phyloP scores from a whole-genome alignment of 2,329 filamentous ascomycete genomes.

The Bimuria novae-zelandiae region DNA sequence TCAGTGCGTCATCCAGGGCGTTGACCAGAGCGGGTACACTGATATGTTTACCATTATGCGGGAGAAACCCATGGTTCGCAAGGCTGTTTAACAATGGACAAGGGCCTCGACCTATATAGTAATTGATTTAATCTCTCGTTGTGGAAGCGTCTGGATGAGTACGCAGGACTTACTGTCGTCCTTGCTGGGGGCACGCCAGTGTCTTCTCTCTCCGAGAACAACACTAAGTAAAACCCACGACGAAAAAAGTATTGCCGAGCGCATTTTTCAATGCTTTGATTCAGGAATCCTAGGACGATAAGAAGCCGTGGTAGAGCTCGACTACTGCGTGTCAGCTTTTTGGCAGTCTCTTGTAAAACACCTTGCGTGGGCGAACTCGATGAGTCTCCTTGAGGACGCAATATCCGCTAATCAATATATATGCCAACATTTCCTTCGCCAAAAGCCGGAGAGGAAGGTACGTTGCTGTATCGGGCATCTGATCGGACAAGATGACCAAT shows the following conservation, averaged over 20 bases:
- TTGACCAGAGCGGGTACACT: background rate
- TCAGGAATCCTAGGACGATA: no score
- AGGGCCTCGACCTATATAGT: background rate
- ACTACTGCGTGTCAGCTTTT: no score
- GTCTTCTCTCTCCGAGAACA: background rate
- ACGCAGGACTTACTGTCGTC: background rate
- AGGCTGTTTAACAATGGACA: background rate
- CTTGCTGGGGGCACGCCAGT: background rate
- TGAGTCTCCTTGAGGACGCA: no score
- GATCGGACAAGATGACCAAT: no score
- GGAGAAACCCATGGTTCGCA: background rate
- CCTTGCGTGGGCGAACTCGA: no score
- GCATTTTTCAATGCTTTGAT: background rate
- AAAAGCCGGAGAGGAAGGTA: no score
- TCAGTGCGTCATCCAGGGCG: background rate
- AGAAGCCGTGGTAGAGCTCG: no score
- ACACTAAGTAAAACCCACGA: background rate
- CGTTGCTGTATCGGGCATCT: no score
- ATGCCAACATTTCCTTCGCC: no score
- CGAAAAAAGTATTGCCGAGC: background rate
- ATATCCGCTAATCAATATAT: no score
- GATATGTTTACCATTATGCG: background rate
- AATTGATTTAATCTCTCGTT: background rate
- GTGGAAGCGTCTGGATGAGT: background rate
- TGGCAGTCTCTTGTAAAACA: no score